A percentile compares a stretch with the other conserved stretches of the same genome.
phyloP scores from a whole-genome alignment of 2,329 filamentous ascomycete species.

The Colletotrichum melonis region DNA sequence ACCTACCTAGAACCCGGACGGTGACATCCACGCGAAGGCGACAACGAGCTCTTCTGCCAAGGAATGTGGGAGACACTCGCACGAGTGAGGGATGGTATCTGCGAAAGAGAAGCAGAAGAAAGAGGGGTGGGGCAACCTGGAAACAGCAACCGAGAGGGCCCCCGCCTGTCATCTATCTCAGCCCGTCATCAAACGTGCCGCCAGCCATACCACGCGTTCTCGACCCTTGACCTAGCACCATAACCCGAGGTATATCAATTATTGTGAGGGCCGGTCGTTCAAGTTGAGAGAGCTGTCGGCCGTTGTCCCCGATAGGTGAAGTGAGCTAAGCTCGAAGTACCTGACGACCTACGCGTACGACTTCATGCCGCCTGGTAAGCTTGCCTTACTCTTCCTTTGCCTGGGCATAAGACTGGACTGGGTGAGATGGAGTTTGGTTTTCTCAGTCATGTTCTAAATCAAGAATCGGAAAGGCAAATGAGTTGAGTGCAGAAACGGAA shows the following conservation, averaged over 20 bases:
- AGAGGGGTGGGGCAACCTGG: background rate
- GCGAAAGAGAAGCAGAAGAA: too few relatives aligned
- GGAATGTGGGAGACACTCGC: constrained; percentile 15
- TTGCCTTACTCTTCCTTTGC: background rate
- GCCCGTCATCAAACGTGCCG: constrained; percentile 29
- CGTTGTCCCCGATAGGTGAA: background rate
- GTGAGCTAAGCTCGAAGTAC: background rate
- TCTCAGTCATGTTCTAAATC: background rate
- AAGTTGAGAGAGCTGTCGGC: background rate
- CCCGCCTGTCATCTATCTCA: constrained; percentile 34
- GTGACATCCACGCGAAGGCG: too few relatives aligned
- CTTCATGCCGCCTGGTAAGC: background rate
- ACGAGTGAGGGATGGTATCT: background rate
- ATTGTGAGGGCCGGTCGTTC: too few relatives aligned
- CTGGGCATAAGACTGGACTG: background rate
- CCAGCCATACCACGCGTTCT: background rate
- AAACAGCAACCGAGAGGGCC: constrained; percentile 5
- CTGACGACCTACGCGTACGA: background rate
- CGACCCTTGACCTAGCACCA: background rate
- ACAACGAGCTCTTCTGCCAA: background rate
- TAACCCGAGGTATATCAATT: too few relatives aligned
- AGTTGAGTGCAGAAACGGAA: background rate
- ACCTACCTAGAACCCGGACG: too few relatives aligned
- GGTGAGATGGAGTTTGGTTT: background rate
- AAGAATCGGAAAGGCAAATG: background rate